Conservation (phyloP, 257 asterid species). For the Gentiana macrophylla region DNA sequence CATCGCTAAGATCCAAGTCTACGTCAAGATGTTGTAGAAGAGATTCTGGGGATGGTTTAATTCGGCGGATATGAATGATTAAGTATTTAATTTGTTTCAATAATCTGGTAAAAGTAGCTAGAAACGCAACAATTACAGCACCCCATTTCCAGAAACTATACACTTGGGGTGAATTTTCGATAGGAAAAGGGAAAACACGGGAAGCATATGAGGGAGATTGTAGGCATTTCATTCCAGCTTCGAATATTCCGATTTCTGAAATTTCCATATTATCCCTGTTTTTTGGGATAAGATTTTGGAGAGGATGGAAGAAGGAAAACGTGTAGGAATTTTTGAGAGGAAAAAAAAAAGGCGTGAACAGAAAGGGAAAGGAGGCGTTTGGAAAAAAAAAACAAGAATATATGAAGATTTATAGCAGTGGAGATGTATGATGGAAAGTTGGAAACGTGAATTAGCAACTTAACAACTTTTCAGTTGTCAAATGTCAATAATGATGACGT, state of each 20-base stretch:
- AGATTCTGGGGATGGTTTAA: slow-evolving; percentile 34
- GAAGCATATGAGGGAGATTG: slow-evolving; percentile 48
- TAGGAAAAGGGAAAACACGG: slow-evolving; percentile 29
- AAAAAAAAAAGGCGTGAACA: background rate
- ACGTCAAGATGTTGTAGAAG: slow-evolving; percentile 25
- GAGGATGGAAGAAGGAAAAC: background rate
- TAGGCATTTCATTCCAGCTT: slow-evolving; percentile 64
- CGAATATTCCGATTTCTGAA: slow-evolving; percentile 57
- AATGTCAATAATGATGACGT: slow-evolving; percentile 3
- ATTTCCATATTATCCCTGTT: slow-evolving; percentile 36
- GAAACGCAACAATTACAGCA: slow-evolving; percentile 57
- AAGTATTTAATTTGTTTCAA: slow-evolving; percentile 40
- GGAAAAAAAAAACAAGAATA: background rate
- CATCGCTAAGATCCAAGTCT: slow-evolving; percentile 44
- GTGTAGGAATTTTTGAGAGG: background rate
- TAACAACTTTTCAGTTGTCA: background rate
- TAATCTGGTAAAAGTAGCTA: slow-evolving; percentile 58
- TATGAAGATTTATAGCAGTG: slow-evolving; percentile 4
- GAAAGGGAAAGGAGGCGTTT: slow-evolving; percentile 9
- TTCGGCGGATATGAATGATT: slow-evolving; percentile 32
- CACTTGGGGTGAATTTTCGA: slow-evolving; percentile 17
- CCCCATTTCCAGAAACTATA: slow-evolving; percentile 80
- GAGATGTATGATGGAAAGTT: background rate
- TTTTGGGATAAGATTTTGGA: background rate
- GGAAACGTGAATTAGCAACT: background rate